A percentile compares a stretch with the other conserved stretches of the same genome.
These are phyloP conservation scores for Plasmodium vinckei DNA, from an alignment of 169 alveolate genomes.

Conservation along the genomic window DNA sequence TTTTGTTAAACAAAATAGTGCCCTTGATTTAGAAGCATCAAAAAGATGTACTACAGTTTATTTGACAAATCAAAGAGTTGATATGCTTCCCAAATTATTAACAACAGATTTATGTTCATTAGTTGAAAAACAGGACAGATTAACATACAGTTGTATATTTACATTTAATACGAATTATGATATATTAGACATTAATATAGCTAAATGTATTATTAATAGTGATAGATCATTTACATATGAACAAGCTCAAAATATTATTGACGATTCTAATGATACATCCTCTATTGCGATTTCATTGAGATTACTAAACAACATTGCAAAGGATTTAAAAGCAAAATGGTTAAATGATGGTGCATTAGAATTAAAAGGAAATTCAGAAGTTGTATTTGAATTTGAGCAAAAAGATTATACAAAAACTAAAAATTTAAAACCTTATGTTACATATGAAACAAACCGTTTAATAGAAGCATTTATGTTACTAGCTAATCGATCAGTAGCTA, in stretches of 20 bases:
- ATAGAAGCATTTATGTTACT: slow-evolving; percentile 99
- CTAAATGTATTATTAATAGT: slow-evolving; percentile 93
- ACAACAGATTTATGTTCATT: slow-evolving; percentile 96
- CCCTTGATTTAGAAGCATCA: slow-evolving; percentile 98
- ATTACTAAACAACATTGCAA: slow-evolving; percentile 90
- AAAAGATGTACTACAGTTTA: slow-evolving; percentile 97
- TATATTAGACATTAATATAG: slow-evolving; percentile 86
- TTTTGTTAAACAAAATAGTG: slow-evolving; percentile 96
- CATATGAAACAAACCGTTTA: slow-evolving; percentile 86
- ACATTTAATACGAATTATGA: slow-evolving; percentile 91
- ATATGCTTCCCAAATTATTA: slow-evolving; percentile 98
- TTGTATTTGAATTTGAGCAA: slow-evolving; percentile 88
- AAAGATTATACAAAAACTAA: slow-evolving; percentile 86
- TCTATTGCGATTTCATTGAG: slow-evolving; percentile 35
- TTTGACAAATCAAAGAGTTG: slow-evolving; percentile 98
- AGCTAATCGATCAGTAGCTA: slow-evolving; percentile 98
- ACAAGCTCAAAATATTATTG: slow-evolving; percentile 93
- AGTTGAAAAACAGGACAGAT: slow-evolving; percentile 92
- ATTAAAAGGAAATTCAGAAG: slow-evolving; percentile 59
- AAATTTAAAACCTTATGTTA: slow-evolving; percentile 82
- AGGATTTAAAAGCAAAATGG: slow-evolving; percentile 90
- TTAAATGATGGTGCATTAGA: slow-evolving; percentile 97
- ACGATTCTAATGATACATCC: slow-evolving; percentile 85
- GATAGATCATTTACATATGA: slow-evolving; percentile 92
- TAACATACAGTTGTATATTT: slow-evolving; percentile 96